phyloP scores from a whole-genome alignment of 202 grass and related monocot species.

The Zoysia matrella region DNA sequence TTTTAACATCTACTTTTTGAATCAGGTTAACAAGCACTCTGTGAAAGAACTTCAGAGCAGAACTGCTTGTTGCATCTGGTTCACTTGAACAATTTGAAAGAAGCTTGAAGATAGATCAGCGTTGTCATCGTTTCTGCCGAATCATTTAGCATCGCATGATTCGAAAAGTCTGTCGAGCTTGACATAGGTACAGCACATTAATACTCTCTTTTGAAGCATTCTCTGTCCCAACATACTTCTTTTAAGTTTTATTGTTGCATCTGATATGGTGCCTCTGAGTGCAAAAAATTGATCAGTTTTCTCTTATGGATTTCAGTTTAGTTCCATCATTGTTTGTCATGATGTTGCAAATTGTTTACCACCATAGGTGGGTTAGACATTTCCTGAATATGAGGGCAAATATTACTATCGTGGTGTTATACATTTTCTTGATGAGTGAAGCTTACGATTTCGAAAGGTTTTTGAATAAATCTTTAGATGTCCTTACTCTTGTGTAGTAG shows the following conservation, averaged over 20 bases:
- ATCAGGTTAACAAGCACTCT: conserved; percentile 10
- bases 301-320: neutral
- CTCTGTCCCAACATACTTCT: neutral
- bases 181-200: neutral
- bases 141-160: neutral
- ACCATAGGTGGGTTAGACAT: neutral
- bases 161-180: neutral
- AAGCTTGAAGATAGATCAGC: neutral
- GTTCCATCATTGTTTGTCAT: neutral
- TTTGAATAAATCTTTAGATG: no score
- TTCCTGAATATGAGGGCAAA: neutral
- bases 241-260: neutral
- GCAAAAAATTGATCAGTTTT: neutral
- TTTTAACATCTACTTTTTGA: neutral
- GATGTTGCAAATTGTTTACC: neutral
- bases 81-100: neutral
- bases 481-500: no score
- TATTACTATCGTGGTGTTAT: neutral
- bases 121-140: neutral
- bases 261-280: neutral
- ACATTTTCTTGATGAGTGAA: neutral
- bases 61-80: neutral
- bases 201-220: no score
- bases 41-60: neutral
- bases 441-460: no score